These are phyloP conservation scores for Cucurbita ficifolia DNA, from an alignment of 306 rosid species.

Conservation along the genomic window DNA sequence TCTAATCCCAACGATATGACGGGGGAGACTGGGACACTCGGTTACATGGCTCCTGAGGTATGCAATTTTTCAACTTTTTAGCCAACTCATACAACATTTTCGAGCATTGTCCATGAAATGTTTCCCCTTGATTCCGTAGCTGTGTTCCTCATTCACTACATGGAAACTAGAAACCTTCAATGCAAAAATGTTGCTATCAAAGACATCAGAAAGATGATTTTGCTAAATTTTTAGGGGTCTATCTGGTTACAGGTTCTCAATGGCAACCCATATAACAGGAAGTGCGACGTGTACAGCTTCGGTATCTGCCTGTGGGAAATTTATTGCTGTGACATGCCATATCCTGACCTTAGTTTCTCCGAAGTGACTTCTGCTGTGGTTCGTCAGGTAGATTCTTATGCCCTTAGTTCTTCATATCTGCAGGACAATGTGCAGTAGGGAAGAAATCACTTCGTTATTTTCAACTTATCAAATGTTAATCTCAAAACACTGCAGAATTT, in stretches of 20 bases:
- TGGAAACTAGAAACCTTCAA: background rate
- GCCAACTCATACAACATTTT: background rate
- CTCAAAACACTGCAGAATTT: constrained; percentile 45
- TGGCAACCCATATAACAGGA: constrained; percentile 93
- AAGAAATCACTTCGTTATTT: background rate
- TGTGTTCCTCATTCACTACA: background rate
- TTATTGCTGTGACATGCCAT: constrained; percentile 99
- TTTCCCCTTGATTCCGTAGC: background rate
- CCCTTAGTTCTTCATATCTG: background rate
- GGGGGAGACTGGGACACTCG: constrained; percentile 98
- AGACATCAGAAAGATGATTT: background rate
- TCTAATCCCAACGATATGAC: constrained; percentile 99
- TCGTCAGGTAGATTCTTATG: constrained; percentile 50
- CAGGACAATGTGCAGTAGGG: background rate
- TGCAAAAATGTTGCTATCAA: background rate
- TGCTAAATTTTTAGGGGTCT: background rate
- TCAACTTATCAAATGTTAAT: background rate
- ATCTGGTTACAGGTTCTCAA: constrained; percentile 62
- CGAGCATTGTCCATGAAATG: background rate
- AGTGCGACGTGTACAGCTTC: constrained; percentile 92
- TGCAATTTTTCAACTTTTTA: background rate
- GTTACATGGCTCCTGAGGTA: constrained; percentile 99
- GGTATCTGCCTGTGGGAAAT: constrained; percentile 95
- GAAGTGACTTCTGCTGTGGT: constrained; percentile 95
- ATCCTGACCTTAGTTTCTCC: constrained; percentile 91